Base-by-base conservation (phyloP, 2,329 filamentous ascomycete genomes). In the Leptosphaerulina australis region DNA sequence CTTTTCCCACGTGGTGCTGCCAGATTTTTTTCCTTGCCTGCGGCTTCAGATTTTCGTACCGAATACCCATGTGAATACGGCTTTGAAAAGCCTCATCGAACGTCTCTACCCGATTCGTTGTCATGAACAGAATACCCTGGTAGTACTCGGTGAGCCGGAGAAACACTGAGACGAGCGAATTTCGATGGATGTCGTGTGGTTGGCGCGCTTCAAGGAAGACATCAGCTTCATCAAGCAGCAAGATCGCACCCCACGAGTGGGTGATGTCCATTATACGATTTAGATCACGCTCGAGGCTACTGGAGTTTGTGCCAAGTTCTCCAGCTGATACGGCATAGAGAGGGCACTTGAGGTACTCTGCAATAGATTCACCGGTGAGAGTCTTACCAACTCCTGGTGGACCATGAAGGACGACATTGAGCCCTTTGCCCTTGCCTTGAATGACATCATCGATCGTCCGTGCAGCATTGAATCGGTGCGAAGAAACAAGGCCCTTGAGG, bases 31-130 rank as follows among this genome's bases (percentile, higher is more conserved):
- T 86, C 74, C 88, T 88, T 9, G 91, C 90, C 63, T 87, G 87
- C 4, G 76, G 71, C 29, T 85, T 85, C 7, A 96, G 80, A 38
- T 88, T 84, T 29, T 88, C 88, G 72, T 96, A 96, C 21, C 88
- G 82, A 7, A 96, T 78, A 0, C 90, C 89, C 62, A 96, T 87
- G 70, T 96, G 90, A 55, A 96, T 95, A 18, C 91, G 84, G 8
- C 86, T 90, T 68, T 94, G 88, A 78, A 96, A 96, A 0, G 91
- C 91, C 55, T 94, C 90, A 62, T 96, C 91, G 64, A 96, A 95
- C 0, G 89, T 92, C 76, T 88, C 83, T 1, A 95, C 90, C 1
- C 91, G 84, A 69, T 96, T 96, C 2, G 91, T 96, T 0, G 91
- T 96, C 20, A 96, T 74, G 76, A 96, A 95, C 4, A 96, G 72